Evolutionary conservation across 352 stramenopile genomes (phyloP), one percentile per base, ranked within the genome.

Genomic region (Pythium grandisporangium): DNA sequence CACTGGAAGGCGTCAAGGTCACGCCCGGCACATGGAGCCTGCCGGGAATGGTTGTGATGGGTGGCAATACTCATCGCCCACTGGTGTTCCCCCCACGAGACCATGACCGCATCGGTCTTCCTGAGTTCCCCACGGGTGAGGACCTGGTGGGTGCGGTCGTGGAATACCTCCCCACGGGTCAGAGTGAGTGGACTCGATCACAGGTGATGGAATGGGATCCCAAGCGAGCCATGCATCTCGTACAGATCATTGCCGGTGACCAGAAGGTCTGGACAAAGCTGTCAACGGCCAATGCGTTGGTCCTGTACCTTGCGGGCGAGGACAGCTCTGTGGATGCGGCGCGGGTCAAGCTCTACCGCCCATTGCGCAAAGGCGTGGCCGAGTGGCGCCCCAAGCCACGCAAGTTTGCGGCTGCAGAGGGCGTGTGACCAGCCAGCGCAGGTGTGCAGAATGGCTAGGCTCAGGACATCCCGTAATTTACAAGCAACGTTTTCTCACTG

Each of bases 321-420:
- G 63, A 78, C 27, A 77, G 64, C 30, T 30, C 66, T 22, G 40
- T 82, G 13, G 69, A 86, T 37, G 72, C 68, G 3, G 67, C 66
- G 10, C 69, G 70, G 7, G 56, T 93, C 30, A 66, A 69, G 37
- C 47, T 93, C 13, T 70, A 77, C 36, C 74, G 75, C 6, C 74
- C 73, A 12, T 54, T 78, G 46, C 58, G 60, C 13, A 48, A 83
- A n/a, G 72, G 66, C n/a, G 37, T 49, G 12, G 39, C 51, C 22
- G 64, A 87, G 36, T 93, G 76, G 76, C 76, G 70, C 19, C 79
- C 79, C 8, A 84, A 83, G 53, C 74, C 75, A 6, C 67, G 70
- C 30, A 61, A 63, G 41, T 93, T 93, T 48, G 62, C 66, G 3
- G 22, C 22, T 5, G 44, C 41, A 12, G 30, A 29, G 10, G 48